These are phyloP conservation scores for Nidula microcarpa DNA, from an alignment of 768 basidiomycete species.

Conservation along the genomic window DNA sequence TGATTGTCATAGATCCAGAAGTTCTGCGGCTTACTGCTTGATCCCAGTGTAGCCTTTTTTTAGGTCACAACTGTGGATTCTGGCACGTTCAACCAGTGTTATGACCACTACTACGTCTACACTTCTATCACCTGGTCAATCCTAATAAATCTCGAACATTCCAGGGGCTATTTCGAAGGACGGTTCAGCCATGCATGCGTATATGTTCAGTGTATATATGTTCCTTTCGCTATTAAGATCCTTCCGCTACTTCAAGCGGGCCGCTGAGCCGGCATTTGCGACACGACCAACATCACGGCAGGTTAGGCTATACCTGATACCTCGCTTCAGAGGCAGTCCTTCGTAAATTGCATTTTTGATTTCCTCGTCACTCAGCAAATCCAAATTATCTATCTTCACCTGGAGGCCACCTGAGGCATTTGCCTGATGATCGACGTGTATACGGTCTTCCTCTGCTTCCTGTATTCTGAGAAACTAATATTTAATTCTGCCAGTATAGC, in stretches of 20 bases:
- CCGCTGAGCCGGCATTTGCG: constrained; percentile 8
- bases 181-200: too few species aligned
- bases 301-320: constrained; percentile 75
- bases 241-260: neutral
- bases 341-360: constrained; percentile 32
- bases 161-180: too few species aligned
- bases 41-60: too few species aligned
- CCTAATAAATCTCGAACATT: too few species aligned
- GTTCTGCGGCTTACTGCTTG: too few species aligned
- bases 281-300: constrained; percentile 80
- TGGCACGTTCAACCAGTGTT: too few species aligned
- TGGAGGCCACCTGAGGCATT: constrained; percentile 14
- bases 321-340: constrained; percentile 55
- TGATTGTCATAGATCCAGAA: too few species aligned
- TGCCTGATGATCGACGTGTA: constrained; percentile 7
- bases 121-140: too few species aligned
- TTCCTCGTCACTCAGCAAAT: constrained; percentile 39
- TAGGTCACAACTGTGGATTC: too few species aligned
- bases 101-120: too few species aligned
- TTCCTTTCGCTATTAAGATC: too few species aligned
- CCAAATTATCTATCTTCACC: constrained; percentile 54
- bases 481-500: neutral
- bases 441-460: constrained; percentile 44
- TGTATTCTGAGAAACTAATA: constrained; percentile 46
- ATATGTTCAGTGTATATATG: too few species aligned